Evolutionary conservation across 1,284 basidiomycete genomes (phyloP).

Genomic region (Vanrija sp.): DNA sequence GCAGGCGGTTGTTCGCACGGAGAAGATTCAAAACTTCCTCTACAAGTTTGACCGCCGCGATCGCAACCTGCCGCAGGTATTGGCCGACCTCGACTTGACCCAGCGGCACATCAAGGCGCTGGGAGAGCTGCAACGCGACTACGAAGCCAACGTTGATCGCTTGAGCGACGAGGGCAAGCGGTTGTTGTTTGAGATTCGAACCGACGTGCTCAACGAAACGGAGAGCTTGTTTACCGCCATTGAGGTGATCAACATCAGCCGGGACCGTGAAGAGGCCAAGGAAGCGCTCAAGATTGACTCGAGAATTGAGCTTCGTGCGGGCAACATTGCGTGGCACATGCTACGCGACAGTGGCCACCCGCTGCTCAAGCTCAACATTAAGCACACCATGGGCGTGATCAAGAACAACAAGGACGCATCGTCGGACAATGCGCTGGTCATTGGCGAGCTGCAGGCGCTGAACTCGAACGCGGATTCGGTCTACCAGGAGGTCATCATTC

Average conservation of each 20-base stretch:
- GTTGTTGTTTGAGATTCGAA: slow-evolving; percentile 62
- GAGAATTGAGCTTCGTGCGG: slow-evolving; percentile 73
- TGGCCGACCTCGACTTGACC: slow-evolving; percentile 63
- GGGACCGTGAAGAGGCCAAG: slow-evolving; percentile 63
- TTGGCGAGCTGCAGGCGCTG: slow-evolving; percentile 75
- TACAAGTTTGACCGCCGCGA: slow-evolving; percentile 91
- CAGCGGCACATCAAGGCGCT: slow-evolving; percentile 71
- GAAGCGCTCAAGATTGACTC: slow-evolving; percentile 75
- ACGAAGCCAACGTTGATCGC: slow-evolving; percentile 55
- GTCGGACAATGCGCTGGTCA: slow-evolving; percentile 69
- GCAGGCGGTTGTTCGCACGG: slow-evolving; percentile 67
- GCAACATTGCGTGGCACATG: slow-evolving; percentile 93
- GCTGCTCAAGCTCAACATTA: slow-evolving; percentile 80
- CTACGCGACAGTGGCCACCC: slow-evolving; percentile 66
- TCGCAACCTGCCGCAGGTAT: slow-evolving; percentile 60
- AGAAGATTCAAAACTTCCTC: slow-evolving; percentile 76
- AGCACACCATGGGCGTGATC: slow-evolving; percentile 76
- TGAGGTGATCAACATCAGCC: slow-evolving; percentile 74
- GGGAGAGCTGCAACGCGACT: slow-evolving; percentile 54
- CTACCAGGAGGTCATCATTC: slow-evolving; percentile 84
- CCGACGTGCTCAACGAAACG: slow-evolving; percentile 68
- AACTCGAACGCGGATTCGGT: slow-evolving; percentile 79
- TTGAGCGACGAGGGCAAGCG: slow-evolving; percentile 54
- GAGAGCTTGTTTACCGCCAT: slow-evolving; percentile 84
- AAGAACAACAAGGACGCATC: slow-evolving; percentile 85